Evolutionary conservation across 2,329 filamentous ascomycete genomes (phyloP).

Genomic region (Metarhizium anisopliae): DNA sequence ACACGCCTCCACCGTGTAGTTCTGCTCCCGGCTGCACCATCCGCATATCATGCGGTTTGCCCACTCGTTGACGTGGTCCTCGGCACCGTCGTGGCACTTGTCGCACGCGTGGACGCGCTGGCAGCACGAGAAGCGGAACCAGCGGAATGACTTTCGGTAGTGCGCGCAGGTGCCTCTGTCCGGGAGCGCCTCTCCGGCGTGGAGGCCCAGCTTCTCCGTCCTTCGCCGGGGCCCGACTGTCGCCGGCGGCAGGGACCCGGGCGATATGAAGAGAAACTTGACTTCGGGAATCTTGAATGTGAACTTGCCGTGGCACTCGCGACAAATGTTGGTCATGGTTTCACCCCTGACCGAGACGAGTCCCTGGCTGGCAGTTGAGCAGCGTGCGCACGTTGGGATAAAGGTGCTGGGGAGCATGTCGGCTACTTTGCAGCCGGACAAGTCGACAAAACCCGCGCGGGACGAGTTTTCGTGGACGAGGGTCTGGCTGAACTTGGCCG

Average conservation of each 20-base stretch:
- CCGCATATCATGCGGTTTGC: conserved; percentile 79
- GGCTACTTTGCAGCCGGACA: conserved; percentile 62
- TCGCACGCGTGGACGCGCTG: conserved; percentile 51
- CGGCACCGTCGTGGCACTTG: conserved; percentile 64
- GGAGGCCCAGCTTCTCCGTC: conserved; percentile 46
- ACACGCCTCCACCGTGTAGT: conserved; percentile 68
- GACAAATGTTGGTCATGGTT: conserved; percentile 63
- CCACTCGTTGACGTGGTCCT: conserved; percentile 70
- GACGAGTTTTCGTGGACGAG: conserved; percentile 64
- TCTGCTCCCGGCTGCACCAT: conserved; percentile 72
- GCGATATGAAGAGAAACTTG: conserved; percentile 65
- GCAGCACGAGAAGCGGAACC: conserved; percentile 60
- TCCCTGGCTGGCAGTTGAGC: conserved; percentile 61
- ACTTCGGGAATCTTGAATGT: conserved; percentile 70
- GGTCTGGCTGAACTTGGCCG: conserved; percentile 53
- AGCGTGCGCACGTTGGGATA: conserved; percentile 66
- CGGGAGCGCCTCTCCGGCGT: conserved; percentile 47
- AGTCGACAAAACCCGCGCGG: conserved; percentile 71
- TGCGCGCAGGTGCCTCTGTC: conserved; percentile 45
- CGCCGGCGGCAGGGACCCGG: conserved; percentile 34
- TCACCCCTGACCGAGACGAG: conserved; percentile 68
- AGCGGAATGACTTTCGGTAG: conserved; percentile 50
- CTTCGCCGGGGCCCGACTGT: conserved; percentile 33
- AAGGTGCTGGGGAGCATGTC: conserved; percentile 77
- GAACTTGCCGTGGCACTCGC: conserved; percentile 72